phyloP scores from a whole-genome alignment of 2,329 filamentous ascomycete species.

The Exophiala calicioides region DNA sequence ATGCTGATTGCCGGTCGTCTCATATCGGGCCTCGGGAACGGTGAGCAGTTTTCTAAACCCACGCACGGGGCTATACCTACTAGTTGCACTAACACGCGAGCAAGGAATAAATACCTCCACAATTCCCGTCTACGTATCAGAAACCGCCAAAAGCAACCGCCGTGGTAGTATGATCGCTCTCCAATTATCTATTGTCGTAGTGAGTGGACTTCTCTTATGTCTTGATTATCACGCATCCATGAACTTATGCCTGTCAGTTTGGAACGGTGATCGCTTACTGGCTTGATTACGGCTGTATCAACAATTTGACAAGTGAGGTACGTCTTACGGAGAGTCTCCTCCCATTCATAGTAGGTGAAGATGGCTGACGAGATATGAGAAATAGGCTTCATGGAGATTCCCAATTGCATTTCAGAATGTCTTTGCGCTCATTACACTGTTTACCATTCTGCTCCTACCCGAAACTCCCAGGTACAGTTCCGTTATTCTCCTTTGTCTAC shows the following conservation, averaged over 20 bases:
- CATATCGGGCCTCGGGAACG: slow-evolving; percentile 12
- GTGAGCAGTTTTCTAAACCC: slow-evolving; percentile 1
- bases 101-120: slow-evolving; percentile 23
- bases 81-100: slow-evolving; percentile 1
- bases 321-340: neutral
- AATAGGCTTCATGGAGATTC: slow-evolving; percentile 20
- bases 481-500: no score
- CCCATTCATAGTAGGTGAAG: neutral
- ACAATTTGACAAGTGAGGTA: slow-evolving; percentile 4
- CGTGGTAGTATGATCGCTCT: slow-evolving; percentile 17
- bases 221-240: no score
- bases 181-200: slow-evolving; percentile 16
- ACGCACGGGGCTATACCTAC: no score
- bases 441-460: slow-evolving; percentile 43
- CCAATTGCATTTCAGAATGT: slow-evolving; percentile 31
- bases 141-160: slow-evolving; percentile 14
- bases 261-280: slow-evolving; percentile 19
- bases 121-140: slow-evolving; percentile 19
- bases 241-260: no score
- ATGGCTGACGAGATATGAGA: no score
- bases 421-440: slow-evolving; percentile 46
- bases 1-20: slow-evolving; percentile 24
- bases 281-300: slow-evolving; percentile 7
- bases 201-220: no score
- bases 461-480: slow-evolving; percentile 49